Percentiles rank a stretch among this genome's conserved stretches.
Evolutionary conservation across 331 rosid genomes (phyloP).

Genomic region (Pyrus hybrid): DNA sequence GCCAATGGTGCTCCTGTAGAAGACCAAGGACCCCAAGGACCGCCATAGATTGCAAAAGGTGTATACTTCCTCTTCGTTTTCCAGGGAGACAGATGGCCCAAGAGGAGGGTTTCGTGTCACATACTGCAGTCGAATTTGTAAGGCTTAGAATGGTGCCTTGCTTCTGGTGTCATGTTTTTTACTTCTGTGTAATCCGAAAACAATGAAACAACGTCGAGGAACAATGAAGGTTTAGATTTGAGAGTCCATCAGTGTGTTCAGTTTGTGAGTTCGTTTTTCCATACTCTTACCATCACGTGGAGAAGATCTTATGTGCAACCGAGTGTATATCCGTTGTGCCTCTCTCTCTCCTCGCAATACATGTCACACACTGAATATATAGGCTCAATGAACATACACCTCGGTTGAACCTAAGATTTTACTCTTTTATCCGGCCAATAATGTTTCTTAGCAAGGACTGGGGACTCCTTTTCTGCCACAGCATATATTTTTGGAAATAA

Average conservation of each 20-base stretch:
- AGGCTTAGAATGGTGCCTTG: background rate
- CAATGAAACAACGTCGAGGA: background rate
- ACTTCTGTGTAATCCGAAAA: background rate
- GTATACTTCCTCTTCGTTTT: background rate
- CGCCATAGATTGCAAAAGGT: constrained; percentile 5
- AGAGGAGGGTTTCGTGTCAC: background rate
- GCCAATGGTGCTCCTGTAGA: constrained; percentile 35
- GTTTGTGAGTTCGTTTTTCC: background rate
- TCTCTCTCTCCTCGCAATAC: too few relatives aligned
- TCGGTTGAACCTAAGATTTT: too few relatives aligned
- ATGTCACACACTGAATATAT: too few relatives aligned
- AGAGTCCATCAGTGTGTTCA: background rate
- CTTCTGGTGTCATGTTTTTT: background rate
- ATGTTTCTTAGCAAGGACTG: too few relatives aligned
- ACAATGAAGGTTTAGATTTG: background rate
- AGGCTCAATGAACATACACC: too few relatives aligned
- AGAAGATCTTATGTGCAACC: too few relatives aligned
- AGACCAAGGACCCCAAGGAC: constrained; percentile 30
- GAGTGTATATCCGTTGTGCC: too few relatives aligned
- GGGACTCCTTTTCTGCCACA: too few relatives aligned
- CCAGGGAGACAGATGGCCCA: background rate
- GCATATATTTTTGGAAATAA: too few relatives aligned
- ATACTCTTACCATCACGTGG: background rate
- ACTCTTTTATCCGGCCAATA: too few relatives aligned
- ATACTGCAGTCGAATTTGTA: background rate